phyloP scores from a whole-genome alignment of 2,329 filamentous ascomycete genomes.

The Pestalotiopsis sp. region DNA sequence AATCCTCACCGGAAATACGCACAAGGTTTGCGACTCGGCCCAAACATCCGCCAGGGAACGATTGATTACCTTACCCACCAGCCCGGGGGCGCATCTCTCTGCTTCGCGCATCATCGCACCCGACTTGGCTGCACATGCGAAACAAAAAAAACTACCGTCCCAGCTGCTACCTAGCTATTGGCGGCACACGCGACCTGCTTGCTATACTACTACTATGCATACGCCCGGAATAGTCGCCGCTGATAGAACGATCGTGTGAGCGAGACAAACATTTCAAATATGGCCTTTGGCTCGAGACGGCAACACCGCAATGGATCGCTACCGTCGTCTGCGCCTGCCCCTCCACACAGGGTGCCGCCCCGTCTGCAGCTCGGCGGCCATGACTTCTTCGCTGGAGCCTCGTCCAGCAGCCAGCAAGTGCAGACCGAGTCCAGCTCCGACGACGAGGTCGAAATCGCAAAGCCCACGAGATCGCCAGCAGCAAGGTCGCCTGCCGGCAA shows the following conservation, averaged over 20 bases:
- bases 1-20: neutral
- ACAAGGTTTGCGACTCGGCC: neutral
- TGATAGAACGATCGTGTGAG: neutral
- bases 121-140: neutral
- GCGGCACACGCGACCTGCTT: neutral
- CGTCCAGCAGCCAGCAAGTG: constrained; percentile 21
- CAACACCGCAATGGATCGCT: neutral
- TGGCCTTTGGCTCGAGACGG: constrained; percentile 9
- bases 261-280: neutral
- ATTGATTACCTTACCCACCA: neutral
- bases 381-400: constrained; percentile 17
- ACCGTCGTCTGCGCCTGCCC: constrained; percentile 2
- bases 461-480: constrained; percentile 6
- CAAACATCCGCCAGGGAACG: neutral
- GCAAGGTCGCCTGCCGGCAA: neutral
- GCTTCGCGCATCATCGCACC: neutral
- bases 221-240: neutral
- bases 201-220: neutral
- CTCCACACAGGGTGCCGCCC: constrained; percentile 23
- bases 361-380: constrained; percentile 26
- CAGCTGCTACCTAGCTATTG: neutral
- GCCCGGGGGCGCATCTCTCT: neutral
- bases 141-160: too few relatives aligned
- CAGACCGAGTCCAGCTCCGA: constrained; percentile 36
- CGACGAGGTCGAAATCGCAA: constrained; percentile 27